Percentiles rank a stretch among this genome's conserved stretches.
Evolutionary conservation across 1,284 basidiomycete genomes (phyloP).

Genomic region (Heterobasidion occidentale): DNA sequence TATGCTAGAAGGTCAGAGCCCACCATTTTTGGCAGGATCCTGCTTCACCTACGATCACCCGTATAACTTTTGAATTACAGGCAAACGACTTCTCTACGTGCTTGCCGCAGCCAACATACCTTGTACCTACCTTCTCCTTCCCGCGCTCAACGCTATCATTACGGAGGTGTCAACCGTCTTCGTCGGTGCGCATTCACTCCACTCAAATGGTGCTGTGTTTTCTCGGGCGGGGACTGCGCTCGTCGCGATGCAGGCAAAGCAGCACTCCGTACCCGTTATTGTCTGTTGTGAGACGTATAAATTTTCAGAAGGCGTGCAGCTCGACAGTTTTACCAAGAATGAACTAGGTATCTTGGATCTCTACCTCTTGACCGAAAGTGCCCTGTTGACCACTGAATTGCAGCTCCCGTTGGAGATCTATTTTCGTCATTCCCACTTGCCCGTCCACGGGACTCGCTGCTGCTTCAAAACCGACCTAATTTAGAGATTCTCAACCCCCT

Average conservation of each 20-base stretch:
- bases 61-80: slow-evolving; percentile 28
- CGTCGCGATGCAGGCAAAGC: slow-evolving; percentile 93
- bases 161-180: slow-evolving; percentile 78
- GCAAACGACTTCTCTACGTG: slow-evolving; percentile 71
- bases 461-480: slow-evolving; percentile 30
- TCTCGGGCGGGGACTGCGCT: slow-evolving; percentile 93
- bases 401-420: slow-evolving; percentile 27
- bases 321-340: slow-evolving; percentile 95
- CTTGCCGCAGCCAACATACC: slow-evolving; percentile 72
- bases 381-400: background rate
- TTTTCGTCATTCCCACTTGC: slow-evolving; percentile 27
- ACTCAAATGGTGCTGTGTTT: slow-evolving; percentile 93
- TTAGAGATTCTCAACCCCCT: slow-evolving; percentile 78
- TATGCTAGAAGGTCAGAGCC: slow-evolving; percentile 72
- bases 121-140: slow-evolving; percentile 88
- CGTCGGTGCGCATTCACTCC: slow-evolving; percentile 89
- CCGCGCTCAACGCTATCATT: slow-evolving; percentile 82
- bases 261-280: slow-evolving; percentile 85
- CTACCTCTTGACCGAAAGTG: background rate
- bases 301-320: slow-evolving; percentile 87
- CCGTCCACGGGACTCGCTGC: slow-evolving; percentile 30
- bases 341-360: slow-evolving; percentile 64
- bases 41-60: background rate
- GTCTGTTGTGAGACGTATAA: slow-evolving; percentile 99
- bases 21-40: background rate